Evolutionary conservation across 495 filamentous ascomycete genomes (phyloP).

Genomic region (Penicillium paradoxum): DNA sequence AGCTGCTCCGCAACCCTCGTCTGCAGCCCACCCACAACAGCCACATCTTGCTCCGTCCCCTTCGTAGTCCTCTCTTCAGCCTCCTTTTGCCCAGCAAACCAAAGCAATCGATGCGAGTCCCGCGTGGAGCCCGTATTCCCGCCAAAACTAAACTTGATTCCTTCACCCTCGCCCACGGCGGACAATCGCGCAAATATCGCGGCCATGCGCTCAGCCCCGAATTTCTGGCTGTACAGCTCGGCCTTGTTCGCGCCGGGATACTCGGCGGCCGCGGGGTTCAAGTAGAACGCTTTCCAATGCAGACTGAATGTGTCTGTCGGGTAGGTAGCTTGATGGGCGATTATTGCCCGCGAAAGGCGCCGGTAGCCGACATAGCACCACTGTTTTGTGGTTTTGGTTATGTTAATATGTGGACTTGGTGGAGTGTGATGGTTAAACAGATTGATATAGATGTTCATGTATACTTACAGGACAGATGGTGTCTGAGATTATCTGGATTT

Average conservation of each 20-base stretch:
- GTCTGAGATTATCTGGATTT: slow-evolving; percentile 69
- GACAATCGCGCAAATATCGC: slow-evolving; percentile 56
- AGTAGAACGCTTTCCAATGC: slow-evolving; percentile 74
- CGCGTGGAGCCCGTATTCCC: slow-evolving; percentile 74
- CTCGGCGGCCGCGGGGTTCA: slow-evolving; percentile 61
- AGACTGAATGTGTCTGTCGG: slow-evolving; percentile 66
- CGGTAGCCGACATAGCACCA: slow-evolving; percentile 82
- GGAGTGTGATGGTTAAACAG: neutral
- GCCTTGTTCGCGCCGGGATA: slow-evolving; percentile 52
- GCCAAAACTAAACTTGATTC: slow-evolving; percentile 67
- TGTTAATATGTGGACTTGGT: neutral
- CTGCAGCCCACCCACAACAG: slow-evolving; percentile 41
- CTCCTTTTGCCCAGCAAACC: slow-evolving; percentile 58
- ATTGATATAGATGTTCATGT: slow-evolving; percentile 1
- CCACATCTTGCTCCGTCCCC: slow-evolving; percentile 11
- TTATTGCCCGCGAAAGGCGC: slow-evolving; percentile 65
- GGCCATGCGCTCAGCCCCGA: slow-evolving; percentile 53
- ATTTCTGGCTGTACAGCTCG: slow-evolving; percentile 48
- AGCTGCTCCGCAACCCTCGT: slow-evolving; percentile 62
- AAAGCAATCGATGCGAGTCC: slow-evolving; percentile 70
- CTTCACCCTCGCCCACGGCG: slow-evolving; percentile 53
- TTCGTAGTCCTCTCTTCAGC: slow-evolving; percentile 30
- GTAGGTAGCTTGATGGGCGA: slow-evolving; percentile 52
- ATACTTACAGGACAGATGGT: slow-evolving; percentile 66
- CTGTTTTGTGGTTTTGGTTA: slow-evolving; percentile 15